Evolutionary conservation across 768 basidiomycete genomes (phyloP).

Genomic region (Tylopilus plumbeoviolaceoides): DNA sequence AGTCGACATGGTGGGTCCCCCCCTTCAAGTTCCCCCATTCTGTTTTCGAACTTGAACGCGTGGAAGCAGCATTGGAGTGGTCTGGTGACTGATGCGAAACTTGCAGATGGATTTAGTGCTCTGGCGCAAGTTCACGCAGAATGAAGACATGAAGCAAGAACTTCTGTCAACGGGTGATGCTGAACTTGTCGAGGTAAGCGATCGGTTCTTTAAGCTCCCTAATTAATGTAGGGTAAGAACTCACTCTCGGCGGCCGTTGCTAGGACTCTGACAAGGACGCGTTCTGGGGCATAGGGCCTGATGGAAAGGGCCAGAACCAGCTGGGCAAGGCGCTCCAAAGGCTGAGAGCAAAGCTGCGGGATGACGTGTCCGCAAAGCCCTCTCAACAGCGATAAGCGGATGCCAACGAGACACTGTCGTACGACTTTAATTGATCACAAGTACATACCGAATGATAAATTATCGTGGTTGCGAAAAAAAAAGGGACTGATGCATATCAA

Average conservation of each 20-base stretch:
- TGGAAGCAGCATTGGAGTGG: constrained; percentile 7
- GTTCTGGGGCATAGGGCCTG: constrained; percentile 41
- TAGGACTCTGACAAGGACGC: constrained; percentile 32
- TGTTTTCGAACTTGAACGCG: constrained; percentile 15
- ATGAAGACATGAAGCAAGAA: constrained; percentile 31
- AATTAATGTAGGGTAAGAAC: constrained; percentile 2
- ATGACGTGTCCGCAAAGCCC: constrained; percentile 16
- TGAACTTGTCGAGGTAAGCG: constrained; percentile 37
- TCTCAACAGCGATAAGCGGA: constrained; percentile 15
- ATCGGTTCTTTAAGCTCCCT: constrained; percentile 4
- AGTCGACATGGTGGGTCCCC: constrained; percentile 28
- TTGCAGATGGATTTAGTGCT: constrained; percentile 39
- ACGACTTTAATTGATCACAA: constrained; percentile 28
- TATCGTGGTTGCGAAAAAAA: constrained; percentile 25
- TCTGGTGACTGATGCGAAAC: constrained; percentile 1
- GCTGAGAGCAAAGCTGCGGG: constrained; percentile 32
- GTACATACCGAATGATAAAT: constrained; percentile 17
- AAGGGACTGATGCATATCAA: constrained; percentile 26
- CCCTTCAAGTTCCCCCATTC: not conserved
- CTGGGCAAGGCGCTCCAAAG: constrained; percentile 40
- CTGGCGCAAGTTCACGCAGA: constrained; percentile 39
- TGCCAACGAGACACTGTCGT: constrained; percentile 21
- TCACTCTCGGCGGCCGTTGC: constrained; percentile 14
- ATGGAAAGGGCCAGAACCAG: constrained; percentile 37
- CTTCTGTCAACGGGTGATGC: constrained; percentile 37